phyloP scores from a whole-genome alignment of 2,329 filamentous ascomycete species.

The Cladosporium sp. region DNA sequence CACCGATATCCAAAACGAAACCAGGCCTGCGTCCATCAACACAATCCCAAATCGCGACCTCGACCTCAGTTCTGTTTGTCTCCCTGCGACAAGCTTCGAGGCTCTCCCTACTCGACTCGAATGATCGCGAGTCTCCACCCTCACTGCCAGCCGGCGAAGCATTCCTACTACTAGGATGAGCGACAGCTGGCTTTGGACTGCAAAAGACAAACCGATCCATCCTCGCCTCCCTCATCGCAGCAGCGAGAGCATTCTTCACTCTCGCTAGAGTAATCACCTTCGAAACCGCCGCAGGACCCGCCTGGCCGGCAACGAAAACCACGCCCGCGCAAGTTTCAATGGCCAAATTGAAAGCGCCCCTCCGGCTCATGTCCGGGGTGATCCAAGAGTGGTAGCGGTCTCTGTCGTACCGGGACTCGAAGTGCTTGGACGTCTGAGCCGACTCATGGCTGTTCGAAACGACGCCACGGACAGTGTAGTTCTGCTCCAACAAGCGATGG shows the following conservation, averaged over 20 bases:
- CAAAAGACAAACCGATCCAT: slow-evolving; percentile 43
- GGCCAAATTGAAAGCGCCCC: slow-evolving; percentile 37
- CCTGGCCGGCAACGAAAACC: slow-evolving; percentile 39
- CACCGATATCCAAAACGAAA: slow-evolving; percentile 4
- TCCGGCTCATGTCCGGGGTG: slow-evolving; percentile 35
- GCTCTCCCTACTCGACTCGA: background rate
- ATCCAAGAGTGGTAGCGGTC: slow-evolving; percentile 37
- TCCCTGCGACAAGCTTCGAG: background rate
- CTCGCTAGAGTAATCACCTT: slow-evolving; percentile 34
- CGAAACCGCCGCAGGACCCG: background rate
- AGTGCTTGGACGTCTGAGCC: slow-evolving; percentile 22
- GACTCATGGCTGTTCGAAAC: slow-evolving; percentile 22
- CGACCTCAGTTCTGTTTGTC: background rate
- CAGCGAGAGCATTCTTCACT: slow-evolving; percentile 35
- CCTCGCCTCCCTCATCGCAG: slow-evolving; percentile 35
- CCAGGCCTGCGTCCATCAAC: background rate
- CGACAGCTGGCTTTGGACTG: slow-evolving; percentile 22
- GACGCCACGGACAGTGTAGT: slow-evolving; percentile 27
- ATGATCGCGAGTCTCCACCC: background rate
- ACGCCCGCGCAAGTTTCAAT: slow-evolving; percentile 41
- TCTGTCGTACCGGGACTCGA: slow-evolving; percentile 23
- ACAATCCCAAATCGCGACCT: slow-evolving; percentile 5
- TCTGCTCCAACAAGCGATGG: slow-evolving; percentile 23
- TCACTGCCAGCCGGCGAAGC: slow-evolving; percentile 21
- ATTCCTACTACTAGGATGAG: too few species aligned